Percentiles rank a stretch among this genome's conserved stretches.
These are phyloP conservation scores for Hygrophoropsis aurantiaca DNA, from an alignment of 768 basidiomycete genomes.

Conservation along the genomic window DNA sequence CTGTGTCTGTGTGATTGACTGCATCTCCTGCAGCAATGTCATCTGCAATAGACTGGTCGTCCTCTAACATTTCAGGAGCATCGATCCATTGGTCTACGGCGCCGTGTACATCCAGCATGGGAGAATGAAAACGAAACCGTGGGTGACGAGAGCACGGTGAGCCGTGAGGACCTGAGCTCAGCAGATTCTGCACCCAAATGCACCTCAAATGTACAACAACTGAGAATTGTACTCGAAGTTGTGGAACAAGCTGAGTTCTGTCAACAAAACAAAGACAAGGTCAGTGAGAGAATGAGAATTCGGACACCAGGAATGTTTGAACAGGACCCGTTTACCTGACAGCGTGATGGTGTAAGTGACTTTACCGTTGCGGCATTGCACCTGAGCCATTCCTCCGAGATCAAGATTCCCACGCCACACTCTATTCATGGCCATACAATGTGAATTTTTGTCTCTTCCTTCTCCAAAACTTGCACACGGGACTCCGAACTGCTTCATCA, in stretches of 20 bases:
- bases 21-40: constrained; percentile 2
- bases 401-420: not conserved
- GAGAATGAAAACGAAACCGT: not conserved
- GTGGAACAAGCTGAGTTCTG: no score
- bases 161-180: not conserved
- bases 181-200: constrained; percentile 2
- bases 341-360: constrained; percentile 1
- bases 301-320: constrained; percentile 10
- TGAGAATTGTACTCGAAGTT: no score
- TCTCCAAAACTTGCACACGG: not conserved
- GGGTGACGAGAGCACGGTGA: not conserved
- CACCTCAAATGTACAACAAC: not conserved
- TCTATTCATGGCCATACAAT: not conserved
- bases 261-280: no score
- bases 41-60: constrained; percentile 30
- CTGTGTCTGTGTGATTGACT: constrained; percentile 5
- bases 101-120: constrained; percentile 25
- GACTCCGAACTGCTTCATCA: not conserved
- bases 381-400: not conserved
- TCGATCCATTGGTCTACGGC: constrained; percentile 39
- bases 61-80: constrained; percentile 35
- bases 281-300: constrained; percentile 6
- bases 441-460: not conserved
- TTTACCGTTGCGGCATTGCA: constrained; percentile 1
- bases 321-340: constrained; percentile 3